Percentiles rank a stretch among this genome's conserved stretches.
Conservation (phyloP, 2,329 filamentous ascomycete species). For the Penicillium aurantiogriseum region DNA sequence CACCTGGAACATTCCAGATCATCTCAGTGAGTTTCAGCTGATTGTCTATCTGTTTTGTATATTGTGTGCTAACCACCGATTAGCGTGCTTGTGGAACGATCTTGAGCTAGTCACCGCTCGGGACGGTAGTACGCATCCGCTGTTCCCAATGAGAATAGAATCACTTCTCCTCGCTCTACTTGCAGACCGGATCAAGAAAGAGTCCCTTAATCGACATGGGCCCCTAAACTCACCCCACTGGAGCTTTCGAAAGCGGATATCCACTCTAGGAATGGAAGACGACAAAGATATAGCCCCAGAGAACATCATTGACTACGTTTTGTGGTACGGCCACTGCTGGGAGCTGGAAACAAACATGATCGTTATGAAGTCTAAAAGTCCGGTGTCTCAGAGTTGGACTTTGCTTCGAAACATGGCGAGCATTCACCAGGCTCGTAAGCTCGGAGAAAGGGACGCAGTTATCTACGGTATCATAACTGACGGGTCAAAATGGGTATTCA, state of each 20-base stretch:
- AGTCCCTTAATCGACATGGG: not conserved
- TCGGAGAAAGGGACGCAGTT: not conserved
- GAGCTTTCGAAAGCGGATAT: not conserved
- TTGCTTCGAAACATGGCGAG: not conserved
- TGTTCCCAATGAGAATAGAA: not conserved
- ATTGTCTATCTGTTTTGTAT: not conserved
- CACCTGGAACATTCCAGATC: not conserved
- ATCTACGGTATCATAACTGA: not conserved
- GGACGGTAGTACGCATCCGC: not conserved
- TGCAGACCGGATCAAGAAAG: not conserved
- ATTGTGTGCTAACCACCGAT: not conserved
- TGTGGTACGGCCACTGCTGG: not conserved
- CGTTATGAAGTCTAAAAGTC: not conserved
- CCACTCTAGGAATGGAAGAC: not conserved
- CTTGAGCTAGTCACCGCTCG: not conserved
- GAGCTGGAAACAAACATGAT: not conserved
- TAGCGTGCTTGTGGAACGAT: not conserved
- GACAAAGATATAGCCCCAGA: not conserved
- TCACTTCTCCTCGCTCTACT: not conserved
- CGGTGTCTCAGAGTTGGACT: not conserved
- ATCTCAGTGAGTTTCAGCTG: not conserved
- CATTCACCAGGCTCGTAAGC: not conserved
- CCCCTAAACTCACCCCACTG: not conserved
- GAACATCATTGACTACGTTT: not conserved
- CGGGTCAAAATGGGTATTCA: not conserved